Evolutionary conservation across 2,329 filamentous ascomycete genomes (phyloP).

Genomic region (Colletotrichum tamarilloi): DNA sequence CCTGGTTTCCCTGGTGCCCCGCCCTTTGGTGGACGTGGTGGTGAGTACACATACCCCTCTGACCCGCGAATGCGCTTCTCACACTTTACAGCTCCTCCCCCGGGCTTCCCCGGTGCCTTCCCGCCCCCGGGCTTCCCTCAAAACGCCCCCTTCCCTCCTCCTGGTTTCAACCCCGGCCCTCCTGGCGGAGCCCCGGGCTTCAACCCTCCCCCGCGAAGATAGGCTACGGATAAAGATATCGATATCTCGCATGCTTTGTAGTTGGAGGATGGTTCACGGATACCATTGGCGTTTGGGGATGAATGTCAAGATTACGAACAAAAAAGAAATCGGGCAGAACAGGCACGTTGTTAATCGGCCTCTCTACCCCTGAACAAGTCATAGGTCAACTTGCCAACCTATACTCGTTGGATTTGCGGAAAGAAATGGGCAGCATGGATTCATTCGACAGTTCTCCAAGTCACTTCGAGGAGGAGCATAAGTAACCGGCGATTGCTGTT

Average conservation of each 20-base stretch:
- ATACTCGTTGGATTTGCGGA: constrained; percentile 11
- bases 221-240: constrained; percentile 39
- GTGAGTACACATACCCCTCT: constrained; percentile 52
- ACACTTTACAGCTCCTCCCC: constrained; percentile 55
- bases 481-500: not conserved
- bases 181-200: constrained; percentile 75
- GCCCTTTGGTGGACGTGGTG: constrained; percentile 63
- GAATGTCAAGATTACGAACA: constrained; percentile 34
- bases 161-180: constrained; percentile 60
- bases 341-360: constrained; percentile 17
- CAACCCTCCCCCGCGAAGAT: constrained; percentile 76
- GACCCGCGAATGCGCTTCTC: constrained; percentile 41
- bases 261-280: constrained; percentile 37
- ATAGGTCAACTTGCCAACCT: constrained; percentile 18
- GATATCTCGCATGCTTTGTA: constrained; percentile 35
- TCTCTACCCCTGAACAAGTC: constrained; percentile 29
- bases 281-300: constrained; percentile 48
- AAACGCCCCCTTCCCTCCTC: constrained; percentile 56
- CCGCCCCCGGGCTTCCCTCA: constrained; percentile 57
- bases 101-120: constrained; percentile 62
- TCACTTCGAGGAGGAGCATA: not conserved
- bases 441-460: not conserved
- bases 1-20: constrained; percentile 63
- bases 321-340: constrained; percentile 16
- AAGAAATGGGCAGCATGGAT: constrained; percentile 23